Evolutionary conservation across 306 rosid species (phyloP).

Genomic region (Lotus japonicus): DNA sequence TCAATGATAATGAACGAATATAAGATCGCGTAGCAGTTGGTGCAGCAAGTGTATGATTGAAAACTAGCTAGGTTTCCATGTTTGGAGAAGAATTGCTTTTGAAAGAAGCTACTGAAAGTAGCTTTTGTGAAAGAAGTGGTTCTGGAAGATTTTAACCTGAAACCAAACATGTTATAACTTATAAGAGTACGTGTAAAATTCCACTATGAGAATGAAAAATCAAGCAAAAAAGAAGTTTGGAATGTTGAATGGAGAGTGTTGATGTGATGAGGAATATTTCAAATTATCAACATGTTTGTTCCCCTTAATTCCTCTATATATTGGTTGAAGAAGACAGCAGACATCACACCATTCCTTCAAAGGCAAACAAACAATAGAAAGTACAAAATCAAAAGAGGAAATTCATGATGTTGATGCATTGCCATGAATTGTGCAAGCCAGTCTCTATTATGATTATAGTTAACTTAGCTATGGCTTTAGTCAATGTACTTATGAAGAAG

Average conservation of each 20-base stretch:
- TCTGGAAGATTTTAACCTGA: too few relatives aligned
- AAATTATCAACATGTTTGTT: constrained; percentile 2
- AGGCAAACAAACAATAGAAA: background rate
- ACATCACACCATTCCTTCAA: constrained; percentile 15
- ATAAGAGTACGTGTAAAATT: constrained; percentile 11
- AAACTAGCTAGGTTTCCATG: too few relatives aligned
- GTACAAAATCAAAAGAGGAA: background rate
- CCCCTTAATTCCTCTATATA: constrained; percentile 30
- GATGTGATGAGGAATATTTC: constrained; percentile 28
- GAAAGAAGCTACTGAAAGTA: too few relatives aligned
- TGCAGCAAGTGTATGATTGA: background rate
- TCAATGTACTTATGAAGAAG: constrained; percentile 70
- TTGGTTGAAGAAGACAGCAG: background rate
- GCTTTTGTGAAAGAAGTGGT: too few relatives aligned
- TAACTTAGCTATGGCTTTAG: constrained; percentile 57
- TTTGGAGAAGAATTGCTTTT: too few relatives aligned
- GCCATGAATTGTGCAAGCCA: constrained; percentile 43
- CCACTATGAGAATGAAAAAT: constrained; percentile 12
- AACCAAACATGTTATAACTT: too few relatives aligned
- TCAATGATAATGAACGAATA: constrained; percentile 6
- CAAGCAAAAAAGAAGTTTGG: background rate
- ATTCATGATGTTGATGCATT: constrained; percentile 25
- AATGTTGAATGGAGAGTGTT: constrained; percentile 19
- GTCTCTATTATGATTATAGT: constrained; percentile 47
- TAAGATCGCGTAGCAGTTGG: constrained; percentile 4